Evolutionary conservation across 176 grass and related monocot genomes (phyloP).

Genomic region (Cenchrus purpureus): DNA sequence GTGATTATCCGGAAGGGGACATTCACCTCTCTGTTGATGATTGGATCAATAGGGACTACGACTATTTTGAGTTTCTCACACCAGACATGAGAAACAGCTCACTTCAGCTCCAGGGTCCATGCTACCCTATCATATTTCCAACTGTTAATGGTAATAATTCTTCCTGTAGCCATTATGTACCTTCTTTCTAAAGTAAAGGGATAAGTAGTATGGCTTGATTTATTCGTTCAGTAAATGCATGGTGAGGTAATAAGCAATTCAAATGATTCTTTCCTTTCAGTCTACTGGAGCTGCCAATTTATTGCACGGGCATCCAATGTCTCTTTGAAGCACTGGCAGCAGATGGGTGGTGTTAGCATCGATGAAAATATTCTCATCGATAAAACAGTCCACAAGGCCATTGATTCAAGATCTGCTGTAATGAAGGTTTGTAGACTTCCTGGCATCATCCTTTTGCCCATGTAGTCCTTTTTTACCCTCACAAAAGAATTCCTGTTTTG

Average conservation of each 20-base stretch:
- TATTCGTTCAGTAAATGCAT: constrained; percentile 3
- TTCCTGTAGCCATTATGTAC: background rate
- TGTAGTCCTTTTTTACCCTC: background rate
- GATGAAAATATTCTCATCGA: constrained; percentile 94
- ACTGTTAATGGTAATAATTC: constrained; percentile 76
- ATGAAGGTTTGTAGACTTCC: constrained; percentile 67
- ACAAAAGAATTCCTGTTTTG: background rate
- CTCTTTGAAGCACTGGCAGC: constrained; percentile 92
- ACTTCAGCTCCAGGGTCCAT: constrained; percentile 93
- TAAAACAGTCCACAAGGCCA: constrained; percentile 88
- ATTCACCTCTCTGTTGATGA: constrained; percentile 82
- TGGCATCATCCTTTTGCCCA: background rate
- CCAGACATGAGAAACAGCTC: constrained; percentile 93
- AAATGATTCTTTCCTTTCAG: constrained; percentile 45
- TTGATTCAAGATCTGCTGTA: constrained; percentile 82
- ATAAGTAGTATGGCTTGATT: background rate
- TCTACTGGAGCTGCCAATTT: constrained; percentile 96
- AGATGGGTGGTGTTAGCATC: constrained; percentile 87
- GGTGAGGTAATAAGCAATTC: constrained; percentile 2
- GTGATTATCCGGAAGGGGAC: constrained; percentile 95
- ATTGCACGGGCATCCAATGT: constrained; percentile 90
- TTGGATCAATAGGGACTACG: constrained; percentile 97
- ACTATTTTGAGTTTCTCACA: constrained; percentile 94
- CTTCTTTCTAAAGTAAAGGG: constrained; percentile 11
- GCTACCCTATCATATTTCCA: constrained; percentile 97